Base-by-base conservation (phyloP, 2,329 filamentous ascomycete species). In the Aspergillus sp. region DNA sequence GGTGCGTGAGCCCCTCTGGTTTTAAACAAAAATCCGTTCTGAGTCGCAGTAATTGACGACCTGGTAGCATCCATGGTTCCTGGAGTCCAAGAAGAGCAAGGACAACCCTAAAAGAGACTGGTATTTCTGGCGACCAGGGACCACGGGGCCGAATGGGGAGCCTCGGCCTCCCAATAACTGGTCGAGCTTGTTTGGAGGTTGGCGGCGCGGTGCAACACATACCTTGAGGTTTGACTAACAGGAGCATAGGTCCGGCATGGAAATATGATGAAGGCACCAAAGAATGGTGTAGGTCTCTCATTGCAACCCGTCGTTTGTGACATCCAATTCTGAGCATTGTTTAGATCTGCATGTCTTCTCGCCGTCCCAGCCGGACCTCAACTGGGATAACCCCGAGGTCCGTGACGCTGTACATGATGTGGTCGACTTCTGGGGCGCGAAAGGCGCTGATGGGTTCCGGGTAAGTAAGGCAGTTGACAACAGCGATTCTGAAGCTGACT, bases 341-440 rank as follows among this genome's bases (percentile, higher is more conserved):
- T 6, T 25, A 41, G 40, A 82, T 47, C 69, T 86, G 0, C 74
- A 79, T 39, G 66, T 88, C 10, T 88, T 84, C 54, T 74, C 77
- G 4, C 69, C 71, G 6, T 73, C 80, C 40, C 82, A 86, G 53
- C 82, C 82, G 0, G 83, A 88, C 45, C 64, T 88, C n/a, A 88
- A 88, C 55, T 88, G 81, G 81, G 80, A 86, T 49, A 82, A 78
- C 35, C 63, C 66, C 0, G 72, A 70, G 13, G 71, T 78, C 0
- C 71, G 82, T 5, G 58, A 69, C 20, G 82, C 80, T 5, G 74
- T 85, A 8, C 80, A 82, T 55, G 69, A 70, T 8, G 65, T 77
- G 2, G 81, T 86, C 73, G 67, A 71, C 24, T 88, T 86, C 52
- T 88, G 82, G 83, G 69, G 86, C 0, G 63, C 78, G 20, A 69